These are phyloP conservation scores for Leishmania tropica DNA, from an alignment of 208 protist genomes.

Conservation along the genomic window DNA sequence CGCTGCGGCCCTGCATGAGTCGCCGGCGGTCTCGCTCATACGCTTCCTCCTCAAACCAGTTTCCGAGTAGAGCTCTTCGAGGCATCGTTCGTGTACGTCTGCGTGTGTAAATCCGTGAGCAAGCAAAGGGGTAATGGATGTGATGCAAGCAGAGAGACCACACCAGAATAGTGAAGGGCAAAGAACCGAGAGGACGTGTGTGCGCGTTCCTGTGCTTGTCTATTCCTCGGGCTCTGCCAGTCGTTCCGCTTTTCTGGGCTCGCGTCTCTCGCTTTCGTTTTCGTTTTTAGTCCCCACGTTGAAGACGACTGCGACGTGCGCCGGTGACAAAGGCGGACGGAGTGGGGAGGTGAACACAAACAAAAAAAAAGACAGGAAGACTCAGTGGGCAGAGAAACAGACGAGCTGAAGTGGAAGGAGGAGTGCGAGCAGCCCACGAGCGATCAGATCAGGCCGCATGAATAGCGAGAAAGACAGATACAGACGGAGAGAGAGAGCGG, in stretches of 20 bases:
- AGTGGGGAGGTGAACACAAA: not conserved
- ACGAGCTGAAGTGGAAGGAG: not conserved
- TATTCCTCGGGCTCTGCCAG: not conserved
- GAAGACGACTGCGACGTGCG: not conserved
- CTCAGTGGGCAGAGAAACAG: not conserved
- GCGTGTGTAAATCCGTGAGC: not conserved
- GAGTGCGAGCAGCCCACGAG: not conserved
- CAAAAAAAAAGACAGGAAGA: not conserved
- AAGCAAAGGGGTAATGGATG: not conserved
- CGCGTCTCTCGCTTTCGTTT: not conserved
- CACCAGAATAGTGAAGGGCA: not conserved
- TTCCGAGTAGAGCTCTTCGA: conserved; percentile 66
- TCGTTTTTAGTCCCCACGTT: not conserved
- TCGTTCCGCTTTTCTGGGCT: not conserved
- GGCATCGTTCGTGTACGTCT: conserved; percentile 49
- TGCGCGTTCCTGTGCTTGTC: not conserved
- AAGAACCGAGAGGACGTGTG: not conserved
- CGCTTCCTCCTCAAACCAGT: conserved; percentile 89
- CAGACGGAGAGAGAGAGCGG: not conserved
- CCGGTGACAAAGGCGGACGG: not conserved
- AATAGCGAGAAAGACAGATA: not conserved
- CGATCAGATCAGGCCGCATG: not conserved
- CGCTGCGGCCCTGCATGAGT: conserved; percentile 72
- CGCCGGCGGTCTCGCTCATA: conserved; percentile 70
- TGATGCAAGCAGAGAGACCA: not conserved